Conservation (phyloP, 139 green algal genomes). For the Nannochloris sp. region DNA sequence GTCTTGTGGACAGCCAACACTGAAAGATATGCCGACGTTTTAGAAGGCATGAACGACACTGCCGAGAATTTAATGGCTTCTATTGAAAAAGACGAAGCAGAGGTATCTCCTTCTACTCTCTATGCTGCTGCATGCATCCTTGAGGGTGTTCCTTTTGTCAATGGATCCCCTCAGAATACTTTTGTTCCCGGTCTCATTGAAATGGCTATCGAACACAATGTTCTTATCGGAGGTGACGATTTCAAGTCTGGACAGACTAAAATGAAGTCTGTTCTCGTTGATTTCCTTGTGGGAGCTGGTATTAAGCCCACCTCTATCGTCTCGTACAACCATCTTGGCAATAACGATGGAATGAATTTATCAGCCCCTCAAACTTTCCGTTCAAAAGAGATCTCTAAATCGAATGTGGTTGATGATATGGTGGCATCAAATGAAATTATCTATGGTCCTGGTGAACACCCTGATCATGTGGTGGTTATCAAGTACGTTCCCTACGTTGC, state of each 20-base stretch:
- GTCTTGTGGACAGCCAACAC: constrained; percentile 99
- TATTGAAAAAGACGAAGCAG: constrained; percentile 74
- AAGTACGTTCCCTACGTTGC: constrained; percentile 98
- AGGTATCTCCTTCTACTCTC: constrained; percentile 93
- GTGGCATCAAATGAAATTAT: constrained; percentile 89
- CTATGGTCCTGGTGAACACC: constrained; percentile 90
- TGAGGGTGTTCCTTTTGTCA: constrained; percentile 96
- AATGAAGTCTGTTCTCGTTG: constrained; percentile 98
- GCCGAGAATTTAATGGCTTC: constrained; percentile 80
- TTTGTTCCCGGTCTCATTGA: constrained; percentile 89
- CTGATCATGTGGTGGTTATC: constrained; percentile 99
- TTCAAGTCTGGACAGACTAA: constrained; percentile 98
- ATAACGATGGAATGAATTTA: constrained; percentile 99
- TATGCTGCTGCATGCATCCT: constrained; percentile 87
- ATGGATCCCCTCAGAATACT: constrained; percentile 96
- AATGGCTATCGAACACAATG: constrained; percentile 59
- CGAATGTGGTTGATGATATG: constrained; percentile 99
- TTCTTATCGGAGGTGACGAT: constrained; percentile 96
- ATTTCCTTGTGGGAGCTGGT: constrained; percentile 94
- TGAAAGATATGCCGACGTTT: constrained; percentile 86
- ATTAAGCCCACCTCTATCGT: constrained; percentile 98
- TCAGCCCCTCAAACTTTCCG: constrained; percentile 85
- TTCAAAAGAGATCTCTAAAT: constrained; percentile 95
- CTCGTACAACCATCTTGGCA: constrained; percentile 98
- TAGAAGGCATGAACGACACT: constrained; percentile 93